phyloP scores from a whole-genome alignment of 345 rosid species.

The Geranium rotundifolium region DNA sequence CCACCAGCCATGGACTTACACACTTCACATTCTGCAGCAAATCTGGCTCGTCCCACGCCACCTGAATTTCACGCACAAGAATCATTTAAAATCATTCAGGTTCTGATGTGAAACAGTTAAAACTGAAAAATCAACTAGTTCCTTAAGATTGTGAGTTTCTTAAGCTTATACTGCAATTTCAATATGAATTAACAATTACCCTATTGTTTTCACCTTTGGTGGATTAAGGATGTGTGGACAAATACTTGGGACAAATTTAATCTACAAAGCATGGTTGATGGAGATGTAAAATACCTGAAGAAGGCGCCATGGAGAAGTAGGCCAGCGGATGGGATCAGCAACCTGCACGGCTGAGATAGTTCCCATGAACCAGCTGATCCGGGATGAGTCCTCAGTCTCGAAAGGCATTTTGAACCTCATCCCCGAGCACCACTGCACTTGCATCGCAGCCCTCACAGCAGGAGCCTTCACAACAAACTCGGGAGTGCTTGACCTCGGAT shows the following conservation, averaged over 20 bases:
- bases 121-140: no score
- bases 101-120: no score
- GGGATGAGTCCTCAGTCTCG: slow-evolving; percentile 84
- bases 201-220: no score
- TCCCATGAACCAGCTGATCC: slow-evolving; percentile 98
- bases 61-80: slow-evolving; percentile 26
- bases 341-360: slow-evolving; percentile 72
- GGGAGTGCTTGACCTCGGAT: slow-evolving; percentile 76
- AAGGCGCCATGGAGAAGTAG: slow-evolving; percentile 89
- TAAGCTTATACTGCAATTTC: no score
- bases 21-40: slow-evolving; percentile 89
- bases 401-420: slow-evolving; percentile 97
- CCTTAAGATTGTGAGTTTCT: not conserved
- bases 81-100: no score
- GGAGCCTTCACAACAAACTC: slow-evolving; percentile 76
- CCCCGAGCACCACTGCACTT: slow-evolving; percentile 73
- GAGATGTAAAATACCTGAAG: slow-evolving; percentile 45
- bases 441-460: slow-evolving; percentile 57
- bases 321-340: slow-evolving; percentile 70
- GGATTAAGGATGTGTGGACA: no score
- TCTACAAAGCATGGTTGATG: not conserved
- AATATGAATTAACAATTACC: not conserved
- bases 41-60: slow-evolving; percentile 98
- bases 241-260: no score
- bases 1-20: slow-evolving; percentile 92